Conservation (phyloP, 768 basidiomycete species). For the Hygrocybe coccinea region DNA sequence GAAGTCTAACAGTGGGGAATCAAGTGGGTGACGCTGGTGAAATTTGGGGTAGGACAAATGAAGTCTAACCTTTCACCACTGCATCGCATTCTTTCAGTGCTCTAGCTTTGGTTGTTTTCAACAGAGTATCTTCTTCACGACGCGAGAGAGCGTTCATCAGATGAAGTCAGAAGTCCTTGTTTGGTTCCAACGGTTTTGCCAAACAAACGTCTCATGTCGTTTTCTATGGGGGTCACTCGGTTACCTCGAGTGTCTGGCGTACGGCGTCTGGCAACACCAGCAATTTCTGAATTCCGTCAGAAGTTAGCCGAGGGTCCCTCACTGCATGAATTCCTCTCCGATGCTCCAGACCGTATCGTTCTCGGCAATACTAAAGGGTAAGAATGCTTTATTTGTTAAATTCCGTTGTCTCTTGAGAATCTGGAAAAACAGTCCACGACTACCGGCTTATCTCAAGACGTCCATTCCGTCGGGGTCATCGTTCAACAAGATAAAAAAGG, state of each 20-base stretch:
- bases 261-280: slow-evolving; percentile 42
- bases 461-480: slow-evolving; percentile 85
- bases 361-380: slow-evolving; percentile 70
- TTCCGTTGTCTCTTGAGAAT: neutral
- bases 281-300: slow-evolving; percentile 46
- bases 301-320: slow-evolving; percentile 62
- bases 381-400: slow-evolving; percentile 18
- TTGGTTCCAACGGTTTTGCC: neutral
- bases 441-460: slow-evolving; percentile 86
- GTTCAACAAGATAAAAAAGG: slow-evolving; percentile 90
- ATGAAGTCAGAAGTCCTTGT: neutral
- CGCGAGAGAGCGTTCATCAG: slow-evolving; percentile 80
- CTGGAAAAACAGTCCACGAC: slow-evolving; percentile 56
- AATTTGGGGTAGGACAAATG: neutral
- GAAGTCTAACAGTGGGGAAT: slow-evolving; percentile 51
- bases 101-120: slow-evolving; percentile 74
- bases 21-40: neutral
- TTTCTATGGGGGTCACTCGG: neutral
- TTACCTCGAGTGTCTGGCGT: slow-evolving; percentile 14
- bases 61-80: slow-evolving; percentile 59
- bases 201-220: neutral
- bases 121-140: slow-evolving; percentile 80
- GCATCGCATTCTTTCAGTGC: slow-evolving; percentile 76
- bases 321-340: slow-evolving; percentile 78
- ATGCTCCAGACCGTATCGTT: slow-evolving; percentile 55